These are phyloP conservation scores for barrel medic (Medicago truncatula) DNA, from an alignment of 306 rosid species.

Conservation along the genomic window DNA sequence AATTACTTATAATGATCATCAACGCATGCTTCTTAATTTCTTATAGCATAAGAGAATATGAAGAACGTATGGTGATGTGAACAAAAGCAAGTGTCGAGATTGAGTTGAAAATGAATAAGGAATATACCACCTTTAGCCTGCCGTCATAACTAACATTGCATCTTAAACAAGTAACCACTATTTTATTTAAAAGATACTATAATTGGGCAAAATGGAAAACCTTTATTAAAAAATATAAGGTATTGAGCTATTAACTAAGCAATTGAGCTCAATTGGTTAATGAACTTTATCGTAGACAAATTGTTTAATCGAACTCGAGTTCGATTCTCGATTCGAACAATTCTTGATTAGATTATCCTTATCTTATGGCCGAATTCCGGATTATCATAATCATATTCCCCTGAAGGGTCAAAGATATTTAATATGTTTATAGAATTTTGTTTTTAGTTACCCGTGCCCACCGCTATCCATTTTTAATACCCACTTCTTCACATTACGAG, in stretches of 20 bases:
- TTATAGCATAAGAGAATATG: background rate
- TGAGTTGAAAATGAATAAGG: constrained; percentile 15
- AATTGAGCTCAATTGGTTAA: too few species aligned
- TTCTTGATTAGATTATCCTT: too few species aligned
- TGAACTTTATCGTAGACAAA: too few species aligned
- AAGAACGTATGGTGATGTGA: background rate
- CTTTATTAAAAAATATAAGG: background rate
- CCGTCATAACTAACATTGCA: constrained; percentile 42
- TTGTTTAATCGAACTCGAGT: too few species aligned
- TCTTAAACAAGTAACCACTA: constrained; percentile 7
- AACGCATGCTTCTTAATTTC: constrained; percentile 38
- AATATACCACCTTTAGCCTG: constrained; percentile 9
- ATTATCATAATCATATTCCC: too few species aligned
- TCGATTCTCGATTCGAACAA: too few species aligned
- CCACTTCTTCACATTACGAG: background rate
- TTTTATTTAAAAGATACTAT: background rate
- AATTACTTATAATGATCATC: constrained; percentile 11
- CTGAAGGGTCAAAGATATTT: too few species aligned
- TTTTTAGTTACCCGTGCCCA: background rate
- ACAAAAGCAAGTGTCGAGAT: constrained; percentile 7
- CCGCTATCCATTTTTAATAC: background rate
- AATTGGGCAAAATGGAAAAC: background rate
- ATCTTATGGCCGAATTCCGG: too few species aligned
- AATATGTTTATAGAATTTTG: background rate
- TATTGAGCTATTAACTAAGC: too few species aligned